Evolutionary conservation across 495 filamentous ascomycete genomes (phyloP).

Genomic region (Talaromyces wortmannii): DNA sequence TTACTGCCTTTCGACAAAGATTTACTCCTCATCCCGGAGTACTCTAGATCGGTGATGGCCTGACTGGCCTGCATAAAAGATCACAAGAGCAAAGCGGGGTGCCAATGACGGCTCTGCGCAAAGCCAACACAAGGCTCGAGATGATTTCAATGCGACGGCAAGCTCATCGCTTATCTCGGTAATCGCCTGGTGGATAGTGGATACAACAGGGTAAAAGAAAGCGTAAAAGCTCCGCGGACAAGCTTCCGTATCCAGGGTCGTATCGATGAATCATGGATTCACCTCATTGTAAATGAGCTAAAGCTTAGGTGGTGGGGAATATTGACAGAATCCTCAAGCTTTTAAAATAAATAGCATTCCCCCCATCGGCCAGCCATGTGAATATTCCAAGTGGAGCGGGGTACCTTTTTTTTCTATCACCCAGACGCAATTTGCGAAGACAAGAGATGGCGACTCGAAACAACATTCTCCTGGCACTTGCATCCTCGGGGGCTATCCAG

Average conservation of each 20-base stretch:
- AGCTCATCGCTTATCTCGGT: background rate
- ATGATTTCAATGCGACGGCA: no score
- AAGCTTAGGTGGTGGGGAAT: background rate
- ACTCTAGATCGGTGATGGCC: no score
- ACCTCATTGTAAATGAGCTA: background rate
- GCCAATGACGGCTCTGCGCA: no score
- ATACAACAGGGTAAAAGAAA: background rate
- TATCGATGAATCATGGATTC: background rate
- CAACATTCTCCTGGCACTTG: background rate
- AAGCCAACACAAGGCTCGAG: no score
- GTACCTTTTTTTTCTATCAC: background rate
- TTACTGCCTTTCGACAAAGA: background rate
- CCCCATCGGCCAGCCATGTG: background rate
- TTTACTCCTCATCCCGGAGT: background rate
- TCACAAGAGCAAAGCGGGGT: no score
- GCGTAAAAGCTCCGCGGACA: background rate
- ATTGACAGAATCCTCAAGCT: background rate
- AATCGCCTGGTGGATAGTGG: background rate
- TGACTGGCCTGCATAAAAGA: no score
- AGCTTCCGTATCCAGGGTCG: background rate
- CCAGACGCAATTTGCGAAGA: background rate
- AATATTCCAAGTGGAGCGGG: background rate
- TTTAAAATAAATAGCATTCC: background rate
- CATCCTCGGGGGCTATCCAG: background rate
- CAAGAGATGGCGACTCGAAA: background rate